Conservation (phyloP, 176 grass and related monocot genomes). For the Oryza punctata region DNA sequence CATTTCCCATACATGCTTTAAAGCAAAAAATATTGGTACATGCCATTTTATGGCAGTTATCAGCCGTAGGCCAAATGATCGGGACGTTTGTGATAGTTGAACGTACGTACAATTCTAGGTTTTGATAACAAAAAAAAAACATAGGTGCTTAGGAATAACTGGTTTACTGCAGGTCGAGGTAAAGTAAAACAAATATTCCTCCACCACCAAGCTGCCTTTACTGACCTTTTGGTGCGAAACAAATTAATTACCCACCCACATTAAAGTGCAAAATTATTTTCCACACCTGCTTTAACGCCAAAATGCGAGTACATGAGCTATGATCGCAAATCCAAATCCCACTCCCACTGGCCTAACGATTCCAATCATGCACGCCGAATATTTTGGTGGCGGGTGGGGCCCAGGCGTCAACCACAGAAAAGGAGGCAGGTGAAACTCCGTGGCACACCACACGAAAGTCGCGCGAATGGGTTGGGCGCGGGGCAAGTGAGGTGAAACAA, state of each 20-base stretch:
- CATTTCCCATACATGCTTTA: too few species aligned
- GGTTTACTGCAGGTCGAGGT: too few species aligned
- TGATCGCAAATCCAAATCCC: too few species aligned
- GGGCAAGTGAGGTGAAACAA: neutral
- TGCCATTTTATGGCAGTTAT: too few species aligned
- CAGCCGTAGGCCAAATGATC: too few species aligned
- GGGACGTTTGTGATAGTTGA: too few species aligned
- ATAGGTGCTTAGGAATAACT: too few species aligned
- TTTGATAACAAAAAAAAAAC: too few species aligned
- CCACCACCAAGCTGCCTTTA: neutral
- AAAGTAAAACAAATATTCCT: neutral
- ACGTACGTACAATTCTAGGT: too few species aligned
- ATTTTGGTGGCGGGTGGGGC: neutral
- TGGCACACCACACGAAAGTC: neutral
- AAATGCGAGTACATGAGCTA: too few species aligned
- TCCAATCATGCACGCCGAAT: neutral
- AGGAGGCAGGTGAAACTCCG: neutral
- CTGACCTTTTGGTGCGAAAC: neutral
- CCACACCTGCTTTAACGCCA: too few species aligned
- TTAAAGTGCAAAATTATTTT: neutral
- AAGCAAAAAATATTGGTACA: too few species aligned
- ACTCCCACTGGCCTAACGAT: neutral
- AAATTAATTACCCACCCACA: neutral
- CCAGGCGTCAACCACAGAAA: neutral
- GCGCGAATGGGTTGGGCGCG: neutral